A percentile compares a stretch with the other conserved stretches of the same genome.
phyloP scores from a whole-genome alignment of 2,329 filamentous ascomycete species.

The Venturia effusa region DNA sequence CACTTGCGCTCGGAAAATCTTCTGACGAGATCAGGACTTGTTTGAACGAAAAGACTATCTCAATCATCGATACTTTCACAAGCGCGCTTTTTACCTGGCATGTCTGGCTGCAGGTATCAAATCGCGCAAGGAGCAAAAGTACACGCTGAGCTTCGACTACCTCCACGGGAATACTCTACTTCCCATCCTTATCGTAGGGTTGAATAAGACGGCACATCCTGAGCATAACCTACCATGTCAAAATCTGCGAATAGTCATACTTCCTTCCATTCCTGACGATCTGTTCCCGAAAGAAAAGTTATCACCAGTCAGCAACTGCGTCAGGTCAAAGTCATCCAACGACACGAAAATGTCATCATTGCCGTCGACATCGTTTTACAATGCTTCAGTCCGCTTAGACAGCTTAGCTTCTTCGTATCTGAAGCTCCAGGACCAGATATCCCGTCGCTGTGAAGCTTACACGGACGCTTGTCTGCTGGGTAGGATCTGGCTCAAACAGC shows the following conservation, averaged over 20 bases:
- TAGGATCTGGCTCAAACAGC: slow-evolving; percentile 78
- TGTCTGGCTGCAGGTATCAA: slow-evolving; percentile 64
- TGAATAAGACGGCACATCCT: slow-evolving; percentile 16
- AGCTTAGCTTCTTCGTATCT: slow-evolving; percentile 63
- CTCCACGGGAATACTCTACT: slow-evolving; percentile 66
- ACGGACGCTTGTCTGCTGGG: slow-evolving; percentile 78
- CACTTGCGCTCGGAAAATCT: background rate
- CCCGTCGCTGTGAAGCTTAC: slow-evolving; percentile 61
- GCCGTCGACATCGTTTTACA: slow-evolving; percentile 71
- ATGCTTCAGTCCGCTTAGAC: slow-evolving; percentile 72
- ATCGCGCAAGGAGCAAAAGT: slow-evolving; percentile 40
- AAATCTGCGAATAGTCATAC: slow-evolving; percentile 58
- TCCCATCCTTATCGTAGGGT: slow-evolving; percentile 48
- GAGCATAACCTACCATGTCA: slow-evolving; percentile 27
- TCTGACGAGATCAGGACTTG: slow-evolving; percentile 33
- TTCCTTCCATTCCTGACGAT: slow-evolving; percentile 59
- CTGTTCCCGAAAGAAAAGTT: slow-evolving; percentile 66
- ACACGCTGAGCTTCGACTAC: slow-evolving; percentile 52
- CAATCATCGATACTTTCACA: slow-evolving; percentile 89
- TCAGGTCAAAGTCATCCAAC: slow-evolving; percentile 44
- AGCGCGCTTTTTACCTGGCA: slow-evolving; percentile 82
- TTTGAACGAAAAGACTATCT: slow-evolving; percentile 94
- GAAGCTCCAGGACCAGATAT: slow-evolving; percentile 59
- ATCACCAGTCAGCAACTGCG: slow-evolving; percentile 55
- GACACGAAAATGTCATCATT: slow-evolving; percentile 13